Conservation (phyloP, 2,329 filamentous ascomycete genomes). For the Amauroascus niger region DNA sequence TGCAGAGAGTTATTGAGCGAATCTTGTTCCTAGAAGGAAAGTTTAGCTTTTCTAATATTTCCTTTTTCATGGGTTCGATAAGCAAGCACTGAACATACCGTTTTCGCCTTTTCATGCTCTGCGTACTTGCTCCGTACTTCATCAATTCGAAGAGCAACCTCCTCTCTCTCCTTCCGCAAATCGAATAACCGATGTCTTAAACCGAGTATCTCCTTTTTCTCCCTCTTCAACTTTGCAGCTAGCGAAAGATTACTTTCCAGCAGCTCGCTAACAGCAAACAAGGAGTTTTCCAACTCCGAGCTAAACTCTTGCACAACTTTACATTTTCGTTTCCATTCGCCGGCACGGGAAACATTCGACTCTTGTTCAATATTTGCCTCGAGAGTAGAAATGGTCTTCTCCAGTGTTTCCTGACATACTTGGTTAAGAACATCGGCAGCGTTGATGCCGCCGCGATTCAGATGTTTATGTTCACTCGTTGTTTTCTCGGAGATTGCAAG, state of each 20-base stretch:
- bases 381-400: slow-evolving; percentile 38
- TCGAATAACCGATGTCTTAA: slow-evolving; percentile 41
- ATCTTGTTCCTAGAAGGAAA: slow-evolving; percentile 26
- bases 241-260: slow-evolving; percentile 43
- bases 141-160: slow-evolving; percentile 43
- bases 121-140: slow-evolving; percentile 37
- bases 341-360: slow-evolving; percentile 30
- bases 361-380: slow-evolving; percentile 35
- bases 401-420: slow-evolving; percentile 42
- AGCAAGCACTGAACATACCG: slow-evolving; percentile 23
- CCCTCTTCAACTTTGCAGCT: slow-evolving; percentile 37
- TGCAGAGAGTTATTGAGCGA: slow-evolving; percentile 36
- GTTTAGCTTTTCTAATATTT: not conserved
- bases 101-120: slow-evolving; percentile 30
- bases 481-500: slow-evolving; percentile 27
- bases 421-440: slow-evolving; percentile 45
- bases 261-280: slow-evolving; percentile 45
- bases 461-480: slow-evolving; percentile 26
- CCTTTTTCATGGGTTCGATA: not conserved
- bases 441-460: slow-evolving; percentile 38
- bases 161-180: slow-evolving; percentile 41
- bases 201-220: slow-evolving; percentile 38
- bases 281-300: slow-evolving; percentile 39
- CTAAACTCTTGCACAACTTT: slow-evolving; percentile 42
- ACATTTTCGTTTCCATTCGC: slow-evolving; percentile 37